phyloP scores from a whole-genome alignment of 2,329 filamentous ascomycete species.

The Botryosphaeria dothidea region DNA sequence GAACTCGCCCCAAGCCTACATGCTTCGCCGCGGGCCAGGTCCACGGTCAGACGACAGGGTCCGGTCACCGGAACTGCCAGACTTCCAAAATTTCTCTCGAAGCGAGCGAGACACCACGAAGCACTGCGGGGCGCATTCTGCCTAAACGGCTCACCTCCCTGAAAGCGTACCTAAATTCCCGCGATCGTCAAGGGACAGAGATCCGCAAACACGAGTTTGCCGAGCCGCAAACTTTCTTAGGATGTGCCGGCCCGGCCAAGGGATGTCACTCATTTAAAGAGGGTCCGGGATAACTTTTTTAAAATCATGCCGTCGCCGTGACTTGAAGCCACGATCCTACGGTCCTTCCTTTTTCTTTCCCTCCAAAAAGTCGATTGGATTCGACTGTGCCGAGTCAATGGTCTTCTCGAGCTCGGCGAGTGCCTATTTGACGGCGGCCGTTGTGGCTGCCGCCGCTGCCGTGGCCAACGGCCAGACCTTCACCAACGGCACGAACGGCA shows the following conservation, averaged over 20 bases:
- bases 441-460: neutral
- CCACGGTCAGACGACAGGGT: neutral
- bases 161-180: neutral
- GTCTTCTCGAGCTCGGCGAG: neutral
- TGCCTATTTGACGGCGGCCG: neutral
- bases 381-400: neutral
- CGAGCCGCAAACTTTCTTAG: conserved; percentile 5
- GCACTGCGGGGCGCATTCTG: conserved; percentile 12
- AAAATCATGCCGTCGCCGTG: no score
- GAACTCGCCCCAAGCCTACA: neutral
- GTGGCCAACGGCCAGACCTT: neutral
- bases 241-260: neutral
- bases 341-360: neutral
- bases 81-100: neutral
- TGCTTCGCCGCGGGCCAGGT: neutral
- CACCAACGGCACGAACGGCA: conserved; percentile 11
- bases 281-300: no score
- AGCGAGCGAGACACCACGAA: neutral
- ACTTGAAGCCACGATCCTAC: neutral
- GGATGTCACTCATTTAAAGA: neutral
- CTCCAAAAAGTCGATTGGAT: neutral
- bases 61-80: neutral
- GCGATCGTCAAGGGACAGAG: neutral
- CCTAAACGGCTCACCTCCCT: conserved; percentile 2
- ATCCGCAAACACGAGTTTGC: conserved; percentile 11